Conservation (phyloP, 2,329 filamentous ascomycete species). For the Polychaeton citri region DNA sequence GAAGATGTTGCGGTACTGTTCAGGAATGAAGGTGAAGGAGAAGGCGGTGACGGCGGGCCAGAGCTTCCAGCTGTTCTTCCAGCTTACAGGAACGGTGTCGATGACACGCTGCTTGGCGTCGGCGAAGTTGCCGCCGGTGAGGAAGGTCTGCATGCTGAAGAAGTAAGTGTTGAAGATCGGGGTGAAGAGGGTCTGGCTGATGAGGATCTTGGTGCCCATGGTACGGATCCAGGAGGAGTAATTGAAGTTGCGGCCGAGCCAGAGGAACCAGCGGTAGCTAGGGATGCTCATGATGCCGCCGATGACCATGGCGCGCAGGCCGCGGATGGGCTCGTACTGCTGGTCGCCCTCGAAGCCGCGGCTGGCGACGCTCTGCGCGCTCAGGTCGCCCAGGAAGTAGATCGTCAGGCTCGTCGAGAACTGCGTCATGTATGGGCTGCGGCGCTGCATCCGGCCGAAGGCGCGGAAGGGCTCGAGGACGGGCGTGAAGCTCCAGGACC, state of each 20-base stretch:
- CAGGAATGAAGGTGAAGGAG: slow-evolving; percentile 68
- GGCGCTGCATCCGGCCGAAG: slow-evolving; percentile 59
- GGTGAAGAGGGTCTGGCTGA: slow-evolving; percentile 73
- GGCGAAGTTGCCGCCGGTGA: slow-evolving; percentile 45
- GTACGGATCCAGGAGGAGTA: slow-evolving; percentile 60
- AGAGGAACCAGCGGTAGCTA: slow-evolving; percentile 71
- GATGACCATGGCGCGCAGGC: slow-evolving; percentile 58
- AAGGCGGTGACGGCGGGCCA: slow-evolving; percentile 84
- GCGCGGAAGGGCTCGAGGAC: slow-evolving; percentile 32
- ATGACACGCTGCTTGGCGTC: slow-evolving; percentile 59
- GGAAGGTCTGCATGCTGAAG: slow-evolving; percentile 36
- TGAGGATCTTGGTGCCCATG: slow-evolving; percentile 59
- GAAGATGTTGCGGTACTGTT: slow-evolving; percentile 71
- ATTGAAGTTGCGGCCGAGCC: slow-evolving; percentile 71
- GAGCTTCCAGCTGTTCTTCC: slow-evolving; percentile 68
- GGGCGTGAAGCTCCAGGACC: slow-evolving; percentile 32
- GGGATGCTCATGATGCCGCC: slow-evolving; percentile 63
- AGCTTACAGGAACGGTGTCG: slow-evolving; percentile 62
- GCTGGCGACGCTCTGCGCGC: slow-evolving; percentile 53
- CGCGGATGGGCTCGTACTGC: slow-evolving; percentile 54
- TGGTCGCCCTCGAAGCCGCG: slow-evolving; percentile 19
- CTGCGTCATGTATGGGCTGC: slow-evolving; percentile 68
- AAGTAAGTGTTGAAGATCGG: slow-evolving; percentile 46
- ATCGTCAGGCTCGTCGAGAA: slow-evolving; percentile 62
- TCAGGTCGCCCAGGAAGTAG: slow-evolving; percentile 65